Evolutionary conservation across 257 asterid species (phyloP), one percentile per base, ranked within the genome.

Genomic region (Solanum lycopersicoides): DNA sequence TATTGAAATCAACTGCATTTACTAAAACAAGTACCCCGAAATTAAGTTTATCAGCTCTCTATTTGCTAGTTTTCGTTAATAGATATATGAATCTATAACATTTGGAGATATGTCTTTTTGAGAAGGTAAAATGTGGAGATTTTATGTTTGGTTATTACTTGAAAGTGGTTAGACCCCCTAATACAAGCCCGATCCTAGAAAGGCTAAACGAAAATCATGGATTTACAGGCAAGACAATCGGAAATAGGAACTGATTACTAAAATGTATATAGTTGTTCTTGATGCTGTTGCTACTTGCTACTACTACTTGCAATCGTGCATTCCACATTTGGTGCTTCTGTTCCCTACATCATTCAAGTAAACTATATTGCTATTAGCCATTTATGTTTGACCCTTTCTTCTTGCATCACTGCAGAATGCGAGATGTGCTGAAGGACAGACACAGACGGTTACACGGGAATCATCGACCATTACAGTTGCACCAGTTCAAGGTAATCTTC

Each of bases 391-490:
- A 53, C 32, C 12, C 21, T 69, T 60, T 47, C 50, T 66, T 82
- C 86, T 68, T 90, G 88, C 69, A 50, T 35, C 60, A 34, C 7
- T 35, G 68, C 93, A 96, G 99, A 96, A 86, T 90, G 98, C 97
- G 34, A 95, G 93, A 63, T 95, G 98, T 87, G 93, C 94, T 42
- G 95, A 94, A 39, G 98, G 92, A 88, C 98, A 95, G 86, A 96
- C 99, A 25, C 98, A 96, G 87, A 96, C 98, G 45, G 95, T 96
- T 59, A 95, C 98, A 5, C 94, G 98, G 45, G 91, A 95, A 88
- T 93, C 98, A 41, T 96, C 99, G 30, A 96, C 98, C 74, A 93
- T 96, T 86, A 95, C 98, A 34, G 95, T 96, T 88, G 98, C 98
- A 18, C 99, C 98, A 83, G 88, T 89, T 74, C 97, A 94, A 93